Base-by-base conservation (phyloP, 2,329 filamentous ascomycete genomes). In the Colletotrichum sp. region DNA sequence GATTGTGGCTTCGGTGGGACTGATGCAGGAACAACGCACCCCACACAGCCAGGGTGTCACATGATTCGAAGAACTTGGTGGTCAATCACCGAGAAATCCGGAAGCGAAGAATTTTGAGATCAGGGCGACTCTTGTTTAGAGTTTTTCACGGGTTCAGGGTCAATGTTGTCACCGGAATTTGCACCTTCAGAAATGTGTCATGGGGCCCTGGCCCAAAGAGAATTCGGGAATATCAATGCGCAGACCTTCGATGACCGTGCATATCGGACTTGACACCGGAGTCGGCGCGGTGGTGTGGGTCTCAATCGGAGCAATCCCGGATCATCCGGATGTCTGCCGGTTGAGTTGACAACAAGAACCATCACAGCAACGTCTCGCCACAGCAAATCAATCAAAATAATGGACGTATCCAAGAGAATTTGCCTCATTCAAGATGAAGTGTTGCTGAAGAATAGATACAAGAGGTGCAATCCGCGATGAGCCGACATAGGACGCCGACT, bases 311-410 rank as follows among this genome's bases (percentile, higher is more conserved):
- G 43, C 4, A 21, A 21, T 48, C n/a, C n/a, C 43, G 43, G n/a
- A 21, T n/a, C 10, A 52, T 21, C 43, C 6, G 43, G 43, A 52
- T 13, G 18, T 48, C 39, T n/a, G 39, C 18, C 3, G 39, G 6
- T n/a, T 48, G 39, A n/a, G 5, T 48, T 3, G 39, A 48, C 39
- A n/a, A n/a, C 2, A 36, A 15, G 13, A n/a, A n/a, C 2, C 39
- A 43, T 43, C 39, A 43, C 39, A 43, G 39, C 16, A n/a, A 43
- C 16, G 1, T 43, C 0, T 0, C 18, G 0, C 16, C 0, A n/a
- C 0, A 48, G 1, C 39, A 48, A 48, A 48, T 12, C 39, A 7
- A 48, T 48, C 39, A 5, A 12, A n/a, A 48, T 12, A 6, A n/a
- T 48, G 9, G 9, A n/a, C 18, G 1, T 2, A 5, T 7, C 12